Evolutionary conservation across 495 filamentous ascomycete genomes (phyloP).

Genomic region (Aspergillus cristatus): DNA sequence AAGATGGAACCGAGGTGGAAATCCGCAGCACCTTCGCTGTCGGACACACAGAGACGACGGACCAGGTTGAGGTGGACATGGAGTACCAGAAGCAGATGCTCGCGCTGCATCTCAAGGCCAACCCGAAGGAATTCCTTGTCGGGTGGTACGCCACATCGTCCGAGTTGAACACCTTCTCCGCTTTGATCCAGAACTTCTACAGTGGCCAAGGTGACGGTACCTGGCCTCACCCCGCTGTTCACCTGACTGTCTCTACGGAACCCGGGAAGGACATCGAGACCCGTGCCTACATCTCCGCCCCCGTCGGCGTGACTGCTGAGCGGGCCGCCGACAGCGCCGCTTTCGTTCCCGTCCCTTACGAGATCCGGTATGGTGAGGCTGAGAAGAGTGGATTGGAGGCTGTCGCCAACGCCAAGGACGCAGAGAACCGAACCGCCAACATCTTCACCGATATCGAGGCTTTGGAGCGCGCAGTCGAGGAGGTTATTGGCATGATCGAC

Average conservation of each 20-base stretch:
- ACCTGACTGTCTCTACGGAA: constrained; percentile 86
- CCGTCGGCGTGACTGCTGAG: constrained; percentile 90
- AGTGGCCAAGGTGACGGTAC: constrained; percentile 92
- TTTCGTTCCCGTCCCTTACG: constrained; percentile 92
- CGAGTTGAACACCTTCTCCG: constrained; percentile 94
- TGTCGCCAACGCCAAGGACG: constrained; percentile 71
- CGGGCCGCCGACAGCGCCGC: constrained; percentile 88
- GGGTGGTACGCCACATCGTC: constrained; percentile 97
- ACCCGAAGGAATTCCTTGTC: constrained; percentile 86
- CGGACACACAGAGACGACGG: constrained; percentile 92
- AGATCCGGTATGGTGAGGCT: constrained; percentile 81
- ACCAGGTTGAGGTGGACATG: constrained; percentile 99
- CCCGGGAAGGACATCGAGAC: constrained; percentile 77
- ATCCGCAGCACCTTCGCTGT: constrained; percentile 95
- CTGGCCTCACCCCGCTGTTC: constrained; percentile 90
- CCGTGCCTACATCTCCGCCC: constrained; percentile 84
- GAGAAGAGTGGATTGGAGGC: constrained; percentile 88
- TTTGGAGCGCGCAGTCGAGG: constrained; percentile 72
- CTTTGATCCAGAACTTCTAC: constrained; percentile 99
- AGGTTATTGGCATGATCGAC: constrained; percentile 78
- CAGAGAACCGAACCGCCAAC: constrained; percentile 58
- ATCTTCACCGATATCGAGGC: constrained; percentile 81
- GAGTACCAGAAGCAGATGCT: constrained; percentile 99
- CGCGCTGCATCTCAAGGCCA: constrained; percentile 81
- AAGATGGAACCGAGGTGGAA: constrained; percentile 93